Evolutionary conservation across 2,329 filamentous ascomycete genomes (phyloP).

Genomic region (Fusarium pininemorale): DNA sequence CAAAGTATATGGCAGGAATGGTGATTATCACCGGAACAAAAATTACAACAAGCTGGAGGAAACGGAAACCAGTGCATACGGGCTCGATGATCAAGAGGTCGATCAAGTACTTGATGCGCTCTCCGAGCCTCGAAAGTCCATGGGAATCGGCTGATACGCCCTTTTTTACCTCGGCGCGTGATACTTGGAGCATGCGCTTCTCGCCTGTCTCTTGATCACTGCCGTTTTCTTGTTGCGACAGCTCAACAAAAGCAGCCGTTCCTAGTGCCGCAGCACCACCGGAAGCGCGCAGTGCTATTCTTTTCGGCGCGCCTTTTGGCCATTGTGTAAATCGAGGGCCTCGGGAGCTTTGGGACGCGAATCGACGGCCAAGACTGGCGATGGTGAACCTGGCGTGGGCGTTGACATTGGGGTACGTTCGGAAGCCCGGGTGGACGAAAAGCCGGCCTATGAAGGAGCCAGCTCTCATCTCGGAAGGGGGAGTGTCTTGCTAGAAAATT

Average conservation of each 20-base stretch:
- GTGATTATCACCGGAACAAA: constrained; percentile 89
- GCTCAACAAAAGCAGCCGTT: constrained; percentile 65
- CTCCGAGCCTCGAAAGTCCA: constrained; percentile 66
- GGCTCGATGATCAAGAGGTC: constrained; percentile 85
- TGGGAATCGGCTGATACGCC: constrained; percentile 69
- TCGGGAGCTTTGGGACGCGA: constrained; percentile 39
- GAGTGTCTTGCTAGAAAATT: constrained; percentile 2
- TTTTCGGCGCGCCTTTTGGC: constrained; percentile 27
- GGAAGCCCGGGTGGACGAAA: constrained; percentile 52
- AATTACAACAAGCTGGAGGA: constrained; percentile 85
- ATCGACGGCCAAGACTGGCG: constrained; percentile 32
- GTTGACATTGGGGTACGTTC: constrained; percentile 37
- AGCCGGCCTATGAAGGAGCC: constrained; percentile 55
- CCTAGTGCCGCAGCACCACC: constrained; percentile 57
- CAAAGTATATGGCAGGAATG: constrained; percentile 84
- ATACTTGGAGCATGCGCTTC: constrained; percentile 85
- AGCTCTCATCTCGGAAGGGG: constrained; percentile 56
- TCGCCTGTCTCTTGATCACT: constrained; percentile 73
- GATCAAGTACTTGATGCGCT: constrained; percentile 71
- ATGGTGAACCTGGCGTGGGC: constrained; percentile 6
- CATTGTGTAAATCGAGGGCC: constrained; percentile 42
- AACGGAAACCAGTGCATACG: constrained; percentile 84
- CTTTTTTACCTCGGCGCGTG: constrained; percentile 79
- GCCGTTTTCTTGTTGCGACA: constrained; percentile 64
- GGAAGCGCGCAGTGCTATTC: constrained; percentile 51